Evolutionary conservation across 2,329 filamentous ascomycete genomes (phyloP).

Genomic region (Verticillium isaacii): DNA sequence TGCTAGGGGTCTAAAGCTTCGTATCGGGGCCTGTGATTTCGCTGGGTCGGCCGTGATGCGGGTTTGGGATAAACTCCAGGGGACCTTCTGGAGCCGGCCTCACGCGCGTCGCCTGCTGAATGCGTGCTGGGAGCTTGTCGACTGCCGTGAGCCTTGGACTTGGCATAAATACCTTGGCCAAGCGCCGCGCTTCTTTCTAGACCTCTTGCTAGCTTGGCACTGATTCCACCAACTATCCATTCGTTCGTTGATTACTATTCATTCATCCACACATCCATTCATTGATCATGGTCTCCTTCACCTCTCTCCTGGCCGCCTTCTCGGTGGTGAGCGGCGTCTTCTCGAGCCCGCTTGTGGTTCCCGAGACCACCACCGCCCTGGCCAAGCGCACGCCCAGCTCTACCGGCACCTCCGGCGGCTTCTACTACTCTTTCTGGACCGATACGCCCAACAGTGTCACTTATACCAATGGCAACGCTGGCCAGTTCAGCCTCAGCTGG

Average conservation of each 20-base stretch:
- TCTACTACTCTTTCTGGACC: slow-evolving; percentile 42
- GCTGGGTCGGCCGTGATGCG: background rate
- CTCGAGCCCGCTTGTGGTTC: background rate
- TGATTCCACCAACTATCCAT: background rate
- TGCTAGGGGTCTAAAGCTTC: background rate
- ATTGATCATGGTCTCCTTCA: slow-evolving; percentile 2
- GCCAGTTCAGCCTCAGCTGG: slow-evolving; percentile 37
- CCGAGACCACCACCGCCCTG: slow-evolving; percentile 1
- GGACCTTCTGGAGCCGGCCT: background rate
- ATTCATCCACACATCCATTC: background rate
- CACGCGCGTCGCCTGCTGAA: background rate
- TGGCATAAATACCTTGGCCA: background rate
- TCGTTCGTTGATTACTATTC: background rate
- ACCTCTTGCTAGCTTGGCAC: background rate
- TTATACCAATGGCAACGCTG: slow-evolving; percentile 35
- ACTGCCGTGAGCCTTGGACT: background rate
- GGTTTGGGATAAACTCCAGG: background rate
- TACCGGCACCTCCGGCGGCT: slow-evolving; percentile 30
- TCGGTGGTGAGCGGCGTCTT: background rate
- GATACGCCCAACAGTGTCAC: slow-evolving; percentile 30
- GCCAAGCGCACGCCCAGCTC: slow-evolving; percentile 22
- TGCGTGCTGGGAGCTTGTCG: background rate
- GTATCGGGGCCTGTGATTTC: background rate
- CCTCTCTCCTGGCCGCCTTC: slow-evolving; percentile 1
- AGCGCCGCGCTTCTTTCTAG: background rate